Evolutionary conservation across 2,329 filamentous ascomycete genomes (phyloP), one percentile per base, ranked within the genome.

Genomic region (Tolypocladium endophyticum): DNA sequence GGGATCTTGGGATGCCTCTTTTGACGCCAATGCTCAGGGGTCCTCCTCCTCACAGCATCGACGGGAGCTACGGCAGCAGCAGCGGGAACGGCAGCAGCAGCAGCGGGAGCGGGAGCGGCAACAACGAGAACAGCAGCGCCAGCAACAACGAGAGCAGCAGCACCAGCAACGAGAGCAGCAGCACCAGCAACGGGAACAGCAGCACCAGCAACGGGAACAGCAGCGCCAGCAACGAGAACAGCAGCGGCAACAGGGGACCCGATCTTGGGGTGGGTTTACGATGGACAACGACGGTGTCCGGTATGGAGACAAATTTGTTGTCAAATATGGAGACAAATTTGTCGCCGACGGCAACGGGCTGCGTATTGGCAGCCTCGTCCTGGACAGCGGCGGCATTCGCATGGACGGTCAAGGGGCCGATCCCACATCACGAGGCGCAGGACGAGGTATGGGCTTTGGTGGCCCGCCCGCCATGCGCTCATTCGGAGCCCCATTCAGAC

Each of bases 301-400:
- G 4, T 74, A 76, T 60, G 79, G 76, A 6, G 71, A 75, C 43
- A 70, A 63, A 2, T 72, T 81, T 57, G 73, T 77, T 52, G 77
- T 75, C 4, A 76, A 80, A n/a, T 74, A 76, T 60, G 79, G 76
- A 6, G 71, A 75, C 43, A 70, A 63, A 2, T 72, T 81, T 57
- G 73, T 77, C 50, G 77, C 75, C 4, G 76, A 80, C 63, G 67
- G 70, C 58, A 74, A 74, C 59, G 76, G 80, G 14, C 64, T 83
- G 59, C 73, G 77, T 25, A 74, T 82, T 60, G 77, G 78, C 30
- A 73, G 71, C 9, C 61, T 81, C 28, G 69, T 77, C 1, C 73
- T 77, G 41, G 75, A 79, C 61, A 69, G 69, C 20, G 70, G 70
- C 35, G 77, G 76, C 5, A 72, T 79, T 41, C 69, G 71, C 11